Base-by-base conservation (phyloP, 2,329 filamentous ascomycete genomes). In the Monosporascus sp. region DNA sequence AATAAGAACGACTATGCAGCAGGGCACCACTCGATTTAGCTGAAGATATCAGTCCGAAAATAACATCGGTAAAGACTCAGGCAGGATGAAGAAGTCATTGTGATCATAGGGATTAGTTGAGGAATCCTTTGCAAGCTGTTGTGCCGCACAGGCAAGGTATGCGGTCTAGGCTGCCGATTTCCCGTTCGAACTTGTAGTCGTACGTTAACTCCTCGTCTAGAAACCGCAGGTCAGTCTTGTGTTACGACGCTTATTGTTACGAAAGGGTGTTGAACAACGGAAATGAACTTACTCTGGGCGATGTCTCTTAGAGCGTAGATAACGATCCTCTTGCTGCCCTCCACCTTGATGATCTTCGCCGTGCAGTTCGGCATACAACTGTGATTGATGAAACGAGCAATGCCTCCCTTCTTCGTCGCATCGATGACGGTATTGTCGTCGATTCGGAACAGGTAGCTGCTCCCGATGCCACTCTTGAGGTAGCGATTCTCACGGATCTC, bases 141-240 rank as follows among this genome's bases (percentile, higher is more conserved):
- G 93, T 97, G 56, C 94, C 94, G 72, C 94, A 99, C 49, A 99
- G 85, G 77, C 94, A 99, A 49, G 94, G 94, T 64, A 99, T 97
- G 59, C 94, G 90, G 72, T 99, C 94, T 59, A 91, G 84, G 63
- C 91, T 95, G 66, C 91, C 91, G 66, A 95, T 90, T 74, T 99
- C 94, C 64, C 94, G 89, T 77, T 99, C 94, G 71, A 99, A 99
- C 73, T 99, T 99, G 82, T 99, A 99, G 77, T 99, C 94, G 76
- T 99, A 99, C 2, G 94, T 99, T 70, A 99, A 85, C 78, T 99
- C 94, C 75, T 99, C 94, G 70, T 97, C 94, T 99, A 67, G 57
- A 51, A 49, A 68, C 5, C 9, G 11, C 9, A 46, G 8, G 43
- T 46, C 19, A 46, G 17, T 41, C 38, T n/a, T 20, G 4, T 19